A percentile compares a stretch with the other conserved stretches of the same genome.
These are phyloP conservation scores for Cercospora beticola DNA, from an alignment of 2,329 filamentous ascomycete species.

Conservation along the genomic window DNA sequence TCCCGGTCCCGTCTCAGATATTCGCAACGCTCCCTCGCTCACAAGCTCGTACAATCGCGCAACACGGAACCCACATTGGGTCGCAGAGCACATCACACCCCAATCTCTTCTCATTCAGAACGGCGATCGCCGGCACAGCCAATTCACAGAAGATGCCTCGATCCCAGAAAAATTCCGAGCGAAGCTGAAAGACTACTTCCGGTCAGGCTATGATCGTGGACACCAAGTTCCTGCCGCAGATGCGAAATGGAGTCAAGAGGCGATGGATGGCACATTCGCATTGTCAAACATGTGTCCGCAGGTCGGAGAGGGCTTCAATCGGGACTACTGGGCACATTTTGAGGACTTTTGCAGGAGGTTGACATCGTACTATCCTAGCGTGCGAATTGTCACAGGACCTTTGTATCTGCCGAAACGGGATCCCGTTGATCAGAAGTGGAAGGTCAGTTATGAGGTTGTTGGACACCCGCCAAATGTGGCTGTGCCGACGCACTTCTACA, in stretches of 20 bases:
- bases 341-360: constrained; percentile 93
- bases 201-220: constrained; percentile 90
- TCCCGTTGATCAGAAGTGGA: constrained; percentile 84
- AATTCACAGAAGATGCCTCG: constrained; percentile 75
- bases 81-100: constrained; percentile 88
- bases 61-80: constrained; percentile 90
- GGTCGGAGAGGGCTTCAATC: constrained; percentile 96
- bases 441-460: constrained; percentile 92
- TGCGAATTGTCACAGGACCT: constrained; percentile 89
- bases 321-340: constrained; percentile 98
- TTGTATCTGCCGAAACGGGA: constrained; percentile 88
- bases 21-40: constrained; percentile 72
- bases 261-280: constrained; percentile 94
- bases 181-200: constrained; percentile 88
- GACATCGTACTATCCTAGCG: constrained; percentile 76
- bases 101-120: constrained; percentile 71
- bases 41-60: constrained; percentile 88
- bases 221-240: constrained; percentile 97
- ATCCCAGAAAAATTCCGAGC: constrained; percentile 88
- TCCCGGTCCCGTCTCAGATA: constrained; percentile 83
- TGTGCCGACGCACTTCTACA: constrained; percentile 98
- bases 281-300: constrained; percentile 98
- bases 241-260: constrained; percentile 88
- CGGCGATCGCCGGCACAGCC: constrained; percentile 80
- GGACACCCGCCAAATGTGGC: constrained; percentile 90